Base-by-base conservation (phyloP, 2,329 filamentous ascomycete genomes). In the Paracamarosporium sp. region DNA sequence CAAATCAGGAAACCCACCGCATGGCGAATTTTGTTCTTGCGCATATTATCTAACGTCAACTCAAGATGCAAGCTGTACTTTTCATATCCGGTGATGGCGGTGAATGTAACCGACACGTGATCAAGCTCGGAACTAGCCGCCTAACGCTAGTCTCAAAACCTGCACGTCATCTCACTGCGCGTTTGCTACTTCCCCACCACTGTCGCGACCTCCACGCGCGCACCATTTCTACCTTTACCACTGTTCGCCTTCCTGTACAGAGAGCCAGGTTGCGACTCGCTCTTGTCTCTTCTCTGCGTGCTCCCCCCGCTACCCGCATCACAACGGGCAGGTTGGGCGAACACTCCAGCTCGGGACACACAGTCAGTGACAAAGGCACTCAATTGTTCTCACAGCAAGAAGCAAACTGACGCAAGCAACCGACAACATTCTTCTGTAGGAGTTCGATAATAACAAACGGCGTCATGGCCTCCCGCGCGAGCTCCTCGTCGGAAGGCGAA, bases 301-400 rank as follows among this genome's bases (percentile, higher is more conserved):
- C 59, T 67, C 64, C 62, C 65, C 66, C 53, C 59, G 63, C 52
- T 59, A 61, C 59, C 61, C 62, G 61, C 60, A 50, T n/a, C 60
- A 51, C 44, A 55, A 56, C 54, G 58, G 59, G 62, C 62, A 68
- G 61, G 64, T 63, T 55, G 60, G 62, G 63, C 52, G 60, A 66
- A 56, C 62, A 55, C 62, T 64, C 60, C 58, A 62, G 58, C 61
- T 66, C 59, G 66, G 68, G 69, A 70, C 65, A 70, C 58, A 61
- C 69, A 75, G 72, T 75, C 71, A 75, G 73, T 75, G 68, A 69
- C 64, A 71, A 65, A 70, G 69, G 67, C 65, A 69, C 65, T 71
- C 61, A 64, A 59, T 57, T 63, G 57, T 60, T 57, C 50, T 59
- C 51, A 51, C 61, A 62, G 55, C 41, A 68, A 73, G 65, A 71